These are phyloP conservation scores for Eragrostis nindensis DNA, from an alignment of 176 grass and related monocot species.

Conservation along the genomic window DNA sequence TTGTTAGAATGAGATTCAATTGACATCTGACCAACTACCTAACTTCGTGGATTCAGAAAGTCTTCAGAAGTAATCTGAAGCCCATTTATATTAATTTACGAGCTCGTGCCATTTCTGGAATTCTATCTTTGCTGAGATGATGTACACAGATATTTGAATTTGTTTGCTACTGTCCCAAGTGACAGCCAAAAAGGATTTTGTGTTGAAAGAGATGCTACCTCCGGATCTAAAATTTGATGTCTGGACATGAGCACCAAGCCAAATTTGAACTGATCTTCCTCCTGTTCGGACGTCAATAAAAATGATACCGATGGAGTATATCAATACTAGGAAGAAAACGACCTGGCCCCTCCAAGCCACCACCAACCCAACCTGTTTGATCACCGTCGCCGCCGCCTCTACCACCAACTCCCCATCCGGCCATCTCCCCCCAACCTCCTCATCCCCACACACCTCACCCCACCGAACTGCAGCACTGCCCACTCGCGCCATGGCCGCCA, in stretches of 20 bases:
- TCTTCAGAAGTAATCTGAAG: neutral
- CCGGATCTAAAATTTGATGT: no score
- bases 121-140: neutral
- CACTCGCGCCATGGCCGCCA: conserved; percentile 40
- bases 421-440: neutral
- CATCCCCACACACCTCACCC: conserved; percentile 17
- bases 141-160: no score
- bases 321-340: neutral
- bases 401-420: conserved; percentile 32
- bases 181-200: neutral
- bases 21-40: neutral
- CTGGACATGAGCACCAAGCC: no score
- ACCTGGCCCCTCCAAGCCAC: conserved; percentile 27
- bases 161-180: neutral
- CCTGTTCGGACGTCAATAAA: no score
- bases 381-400: conserved; percentile 34
- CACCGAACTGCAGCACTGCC: conserved; percentile 8
- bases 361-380: conserved; percentile 49
- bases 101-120: no score
- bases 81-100: neutral
- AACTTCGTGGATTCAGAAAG: neutral
- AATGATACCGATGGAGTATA: no score
- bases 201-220: neutral
- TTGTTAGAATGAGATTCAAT: no score
- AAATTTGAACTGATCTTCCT: no score